Percentiles rank a stretch among this genome's conserved stretches.
phyloP scores from a whole-genome alignment of 768 basidiomycete genomes.

The Megacollybia marginata region DNA sequence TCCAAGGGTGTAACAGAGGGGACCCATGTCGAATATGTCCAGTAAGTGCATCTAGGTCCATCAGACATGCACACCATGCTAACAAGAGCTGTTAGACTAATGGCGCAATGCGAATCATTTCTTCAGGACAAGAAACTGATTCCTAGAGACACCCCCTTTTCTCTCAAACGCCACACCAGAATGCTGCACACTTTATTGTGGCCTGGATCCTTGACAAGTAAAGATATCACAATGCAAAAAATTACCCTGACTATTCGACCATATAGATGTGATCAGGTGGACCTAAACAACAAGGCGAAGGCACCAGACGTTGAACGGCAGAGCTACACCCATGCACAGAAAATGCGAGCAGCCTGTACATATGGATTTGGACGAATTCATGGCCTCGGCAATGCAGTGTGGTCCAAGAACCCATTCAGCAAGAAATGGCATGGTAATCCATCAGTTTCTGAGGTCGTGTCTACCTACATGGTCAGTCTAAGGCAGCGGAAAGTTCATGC shows the following conservation, averaged over 20 bases:
- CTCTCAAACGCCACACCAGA: constrained; percentile 5
- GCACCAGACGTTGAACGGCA: constrained; percentile 2
- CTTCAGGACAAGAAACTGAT: constrained; percentile 9
- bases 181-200: constrained; percentile 16
- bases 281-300: constrained; percentile 15
- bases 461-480: constrained; percentile 21
- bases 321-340: constrained; percentile 26
- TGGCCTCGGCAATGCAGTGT: constrained; percentile 18
- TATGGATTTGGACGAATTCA: constrained; percentile 20
- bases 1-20: constrained; percentile 23
- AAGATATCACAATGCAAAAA: background rate
- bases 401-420: constrained; percentile 18
- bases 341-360: constrained; percentile 25
- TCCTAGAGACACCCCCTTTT: constrained; percentile 10
- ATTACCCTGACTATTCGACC: background rate
- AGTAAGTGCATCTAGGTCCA: constrained; percentile 15
- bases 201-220: constrained; percentile 21
- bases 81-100: constrained; percentile 8
- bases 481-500: constrained; percentile 16
- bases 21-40: constrained; percentile 20
- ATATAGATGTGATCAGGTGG: constrained; percentile 19
- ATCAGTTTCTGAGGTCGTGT: constrained; percentile 18
- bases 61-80: too few species aligned
- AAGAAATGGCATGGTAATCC: constrained; percentile 21
- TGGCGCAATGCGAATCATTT: constrained; percentile 11